phyloP scores from a whole-genome alignment of 306 rosid species.

The Sesbania bispinosa region DNA sequence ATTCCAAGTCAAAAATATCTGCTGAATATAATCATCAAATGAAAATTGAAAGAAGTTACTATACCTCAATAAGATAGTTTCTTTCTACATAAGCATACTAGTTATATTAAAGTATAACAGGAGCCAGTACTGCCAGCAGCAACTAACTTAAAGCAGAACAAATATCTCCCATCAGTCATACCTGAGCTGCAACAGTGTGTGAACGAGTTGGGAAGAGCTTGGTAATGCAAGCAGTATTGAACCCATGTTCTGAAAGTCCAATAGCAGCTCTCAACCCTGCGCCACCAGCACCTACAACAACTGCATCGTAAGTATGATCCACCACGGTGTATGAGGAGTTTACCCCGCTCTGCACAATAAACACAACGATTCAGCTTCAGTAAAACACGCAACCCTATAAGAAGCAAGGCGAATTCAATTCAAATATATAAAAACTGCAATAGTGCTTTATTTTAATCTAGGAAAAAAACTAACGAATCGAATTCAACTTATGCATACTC shows the following conservation, averaged over 20 bases:
- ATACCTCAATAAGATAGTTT: neutral
- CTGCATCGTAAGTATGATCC: constrained; percentile 88
- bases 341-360: constrained; percentile 49
- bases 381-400: neutral
- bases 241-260: constrained; percentile 94
- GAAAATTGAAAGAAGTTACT: neutral
- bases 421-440: no score
- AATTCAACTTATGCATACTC: no score
- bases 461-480: no score
- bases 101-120: neutral
- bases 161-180: no score
- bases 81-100: neutral
- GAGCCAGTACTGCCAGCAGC: neutral
- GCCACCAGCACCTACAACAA: constrained; percentile 96
- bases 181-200: constrained; percentile 99
- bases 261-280: constrained; percentile 97
- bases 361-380: constrained; percentile 5
- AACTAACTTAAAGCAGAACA: neutral
- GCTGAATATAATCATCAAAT: neutral
- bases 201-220: constrained; percentile 99
- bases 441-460: no score
- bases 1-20: neutral
- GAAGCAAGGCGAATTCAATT: no score
- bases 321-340: constrained; percentile 75
- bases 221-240: constrained; percentile 93